Base-by-base conservation (phyloP, 345 rosid genomes). In the Kernera saxatilis region DNA sequence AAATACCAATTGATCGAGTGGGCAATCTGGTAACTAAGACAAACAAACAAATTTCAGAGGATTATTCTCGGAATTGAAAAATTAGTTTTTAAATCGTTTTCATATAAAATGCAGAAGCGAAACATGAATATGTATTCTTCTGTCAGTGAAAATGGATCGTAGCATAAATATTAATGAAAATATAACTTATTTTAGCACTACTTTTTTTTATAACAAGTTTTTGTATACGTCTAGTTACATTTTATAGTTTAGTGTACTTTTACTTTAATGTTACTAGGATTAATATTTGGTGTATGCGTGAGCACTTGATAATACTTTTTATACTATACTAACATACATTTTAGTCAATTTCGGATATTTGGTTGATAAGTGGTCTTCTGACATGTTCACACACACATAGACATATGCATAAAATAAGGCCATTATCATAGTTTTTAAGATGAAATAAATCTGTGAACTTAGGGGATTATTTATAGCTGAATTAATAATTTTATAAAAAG, bases 401-500 rank as follows among this genome's bases (percentile, higher is more conserved):
- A 56, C 6, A 30, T 39, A 39, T 33, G 35, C 26, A 46, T 58
- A 36, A 33, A 48, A 7, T 63, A 40, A 50, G 43, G 36, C 67
- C 43, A 50, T 37, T 15, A n/a, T 33, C 56, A 15, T 62, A 30
- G 19, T 51, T 22, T 46, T 29, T 41, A 33, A 26, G n/a, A 41
- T 63, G 46, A 52, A 71, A 71, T 45, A 46, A 70, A 13, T 11
- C 18, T 71, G 14, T 58, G 53, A 14, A 21, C 32, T 29, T 55
- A 11, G 17, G 32, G 4, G 33, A 53, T 27, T 63, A 64, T n/a
- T 15, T 29, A 33, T 44, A 17, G 23, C 49, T 33, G 25, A 32
- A 40, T 33, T 64, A 36, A 11, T 64, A 36, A 11, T 43, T 57
- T 48, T 25, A 48, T 59, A 50, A 44, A 61, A 75, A 69, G 78